phyloP scores from a whole-genome alignment of 2,329 filamentous ascomycete species.

The Ophiostoma himal-ulmi region DNA sequence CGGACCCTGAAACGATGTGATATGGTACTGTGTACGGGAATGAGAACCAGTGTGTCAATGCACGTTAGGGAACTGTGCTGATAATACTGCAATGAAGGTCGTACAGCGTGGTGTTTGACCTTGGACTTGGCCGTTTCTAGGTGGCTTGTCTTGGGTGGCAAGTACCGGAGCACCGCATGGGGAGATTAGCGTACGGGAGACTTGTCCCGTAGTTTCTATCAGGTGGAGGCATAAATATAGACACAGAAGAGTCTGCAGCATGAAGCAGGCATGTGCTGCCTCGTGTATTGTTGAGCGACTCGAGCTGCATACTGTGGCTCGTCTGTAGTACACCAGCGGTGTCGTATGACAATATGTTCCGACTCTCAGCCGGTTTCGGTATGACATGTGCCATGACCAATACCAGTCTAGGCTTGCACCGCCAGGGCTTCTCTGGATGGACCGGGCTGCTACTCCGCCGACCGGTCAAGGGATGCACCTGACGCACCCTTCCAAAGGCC shows the following conservation, averaged over 20 bases:
- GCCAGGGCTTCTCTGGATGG: neutral
- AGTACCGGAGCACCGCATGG: neutral
- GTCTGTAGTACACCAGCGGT: neutral
- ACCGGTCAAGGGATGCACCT: conserved; percentile 30
- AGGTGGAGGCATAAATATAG: neutral
- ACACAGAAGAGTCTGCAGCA: neutral
- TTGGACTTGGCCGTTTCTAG: neutral
- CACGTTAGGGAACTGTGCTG: neutral
- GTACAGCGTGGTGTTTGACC: neutral
- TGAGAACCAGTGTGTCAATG: neutral
- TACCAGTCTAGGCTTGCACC: neutral
- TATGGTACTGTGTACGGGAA: neutral
- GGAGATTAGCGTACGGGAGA: neutral
- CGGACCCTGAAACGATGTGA: neutral
- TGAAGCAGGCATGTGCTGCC: neutral
- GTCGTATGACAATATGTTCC: neutral
- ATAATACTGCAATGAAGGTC: neutral
- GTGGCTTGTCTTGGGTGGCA: neutral
- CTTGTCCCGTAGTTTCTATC: neutral
- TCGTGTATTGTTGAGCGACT: neutral
- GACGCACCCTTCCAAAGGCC: conserved; percentile 54
- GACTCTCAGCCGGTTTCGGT: neutral
- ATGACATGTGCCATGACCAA: neutral
- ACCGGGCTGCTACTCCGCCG: conserved; percentile 36
- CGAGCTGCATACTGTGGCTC: neutral